These are phyloP conservation scores for Arbutus unedo DNA, from an alignment of 148 eudicot genomes.

Conservation along the genomic window DNA sequence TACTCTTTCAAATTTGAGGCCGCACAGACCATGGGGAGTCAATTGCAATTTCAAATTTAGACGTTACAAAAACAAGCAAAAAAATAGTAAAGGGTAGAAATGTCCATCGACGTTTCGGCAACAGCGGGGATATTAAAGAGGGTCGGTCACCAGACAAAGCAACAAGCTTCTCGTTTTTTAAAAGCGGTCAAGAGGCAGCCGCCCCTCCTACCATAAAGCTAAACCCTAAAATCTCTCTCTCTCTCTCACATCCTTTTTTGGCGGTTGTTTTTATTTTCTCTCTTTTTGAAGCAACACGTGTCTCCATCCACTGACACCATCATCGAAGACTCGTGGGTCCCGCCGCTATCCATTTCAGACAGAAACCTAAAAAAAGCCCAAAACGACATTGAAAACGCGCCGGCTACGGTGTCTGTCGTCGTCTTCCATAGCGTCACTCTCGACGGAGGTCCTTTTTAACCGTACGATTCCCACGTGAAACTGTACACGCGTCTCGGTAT, in stretches of 20 bases:
- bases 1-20: too few species aligned
- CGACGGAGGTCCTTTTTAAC: not conserved
- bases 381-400: not conserved
- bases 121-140: not conserved
- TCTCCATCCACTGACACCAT: too few species aligned
- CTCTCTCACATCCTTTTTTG: too few species aligned
- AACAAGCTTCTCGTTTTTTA: not conserved
- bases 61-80: too few species aligned
- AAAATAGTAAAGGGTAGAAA: not conserved
- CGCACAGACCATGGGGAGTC: too few species aligned
- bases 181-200: constrained; percentile 3
- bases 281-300: too few species aligned
- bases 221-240: too few species aligned
- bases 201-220: not conserved
- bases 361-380: not conserved
- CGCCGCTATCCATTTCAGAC: too few species aligned
- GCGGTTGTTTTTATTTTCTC: too few species aligned
- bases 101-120: not conserved
- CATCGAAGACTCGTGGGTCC: too few species aligned
- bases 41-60: too few species aligned
- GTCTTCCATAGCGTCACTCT: not conserved
- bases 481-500: not conserved
- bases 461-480: constrained; percentile 7
- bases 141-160: constrained; percentile 5
- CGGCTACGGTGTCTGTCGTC: not conserved